These are phyloP conservation scores for Skeletonema marinoi DNA, from an alignment of 108 stramenopile genomes.

Conservation along the genomic window DNA sequence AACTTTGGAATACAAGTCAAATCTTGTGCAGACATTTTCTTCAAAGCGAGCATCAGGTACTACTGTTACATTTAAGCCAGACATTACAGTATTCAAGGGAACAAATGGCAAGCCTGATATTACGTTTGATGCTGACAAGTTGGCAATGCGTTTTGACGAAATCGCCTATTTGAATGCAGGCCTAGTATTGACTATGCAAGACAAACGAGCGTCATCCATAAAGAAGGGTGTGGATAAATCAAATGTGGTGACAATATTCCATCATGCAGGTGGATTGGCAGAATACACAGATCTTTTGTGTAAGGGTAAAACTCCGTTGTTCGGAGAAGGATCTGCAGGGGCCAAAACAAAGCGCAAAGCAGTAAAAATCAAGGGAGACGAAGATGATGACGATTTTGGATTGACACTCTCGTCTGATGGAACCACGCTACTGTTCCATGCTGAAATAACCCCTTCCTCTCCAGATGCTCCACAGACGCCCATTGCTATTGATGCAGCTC, in stretches of 20 bases:
- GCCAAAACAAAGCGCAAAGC: constrained; percentile 17
- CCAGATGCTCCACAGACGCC: constrained; percentile 41
- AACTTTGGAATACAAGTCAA: constrained; percentile 34
- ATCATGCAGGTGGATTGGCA: constrained; percentile 86
- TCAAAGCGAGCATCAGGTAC: constrained; percentile 69
- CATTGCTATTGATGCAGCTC: constrained; percentile 81
- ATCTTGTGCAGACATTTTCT: constrained; percentile 46
- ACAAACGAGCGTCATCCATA: constrained; percentile 55
- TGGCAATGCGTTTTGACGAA: constrained; percentile 85
- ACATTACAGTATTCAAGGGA: constrained; percentile 92
- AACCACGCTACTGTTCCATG: constrained; percentile 43
- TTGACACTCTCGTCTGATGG: constrained; percentile 37
- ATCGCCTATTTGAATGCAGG: constrained; percentile 93
- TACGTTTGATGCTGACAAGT: constrained; percentile 75
- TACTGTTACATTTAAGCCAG: constrained; percentile 83
- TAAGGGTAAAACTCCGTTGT: constrained; percentile 78
- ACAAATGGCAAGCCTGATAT: constrained; percentile 75
- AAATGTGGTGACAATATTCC: constrained; percentile 66
- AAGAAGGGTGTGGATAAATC: constrained; percentile 36
- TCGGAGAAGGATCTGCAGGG: constrained; percentile 31
- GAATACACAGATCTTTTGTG: constrained; percentile 89
- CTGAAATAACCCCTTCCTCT: constrained; percentile 33
- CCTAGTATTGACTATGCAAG: constrained; percentile 77
- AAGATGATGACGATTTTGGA: constrained; percentile 11
- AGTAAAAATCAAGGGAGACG: constrained; percentile 35